Base-by-base conservation (phyloP, 108 stramenopile species). In the Conticribra weissflogii region DNA sequence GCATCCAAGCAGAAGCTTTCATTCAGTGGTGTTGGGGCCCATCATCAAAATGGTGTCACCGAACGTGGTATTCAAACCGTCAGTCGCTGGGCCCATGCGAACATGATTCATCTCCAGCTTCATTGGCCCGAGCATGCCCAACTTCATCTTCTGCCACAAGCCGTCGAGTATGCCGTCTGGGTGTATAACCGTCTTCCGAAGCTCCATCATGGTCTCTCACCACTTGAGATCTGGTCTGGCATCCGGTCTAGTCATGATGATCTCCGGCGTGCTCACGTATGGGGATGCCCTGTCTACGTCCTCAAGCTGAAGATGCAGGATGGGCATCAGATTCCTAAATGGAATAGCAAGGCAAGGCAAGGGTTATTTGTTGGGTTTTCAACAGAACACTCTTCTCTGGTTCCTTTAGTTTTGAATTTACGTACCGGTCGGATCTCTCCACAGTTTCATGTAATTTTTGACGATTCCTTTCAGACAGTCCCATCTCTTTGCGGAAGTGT, bases 371-470 rank as follows among this genome's bases (percentile, higher is more conserved):
- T 85, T 67, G 82, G 84, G 0, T 65, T 80, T 36, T 74, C 63
- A 0, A 45, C 58, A 8, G 21, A 65, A 0, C 81, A 82, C 54
- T 68, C 78, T 22, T 66, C 69, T 21, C 33, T 49, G 2, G 78
- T 87, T 0, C 68, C 67, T 22, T 47, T 85, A 14, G 52, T 88
- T 5, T 57, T 68, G 21, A 88, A 83, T 50, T 15, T 78, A 9
- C 2, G 28, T 1, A 83, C 86, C 9, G 73, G 68, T 2, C 15
- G 22, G 2, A 75, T 86, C 33, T 53, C 80, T 17, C 83, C 81
- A 3, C 86, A 86, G 41, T 83, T 65, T 44, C 82, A 86, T 45
- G 69, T 88, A 0, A 69, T 85, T 16, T 80, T 76, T 58, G 83
- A 87, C 53, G 79, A 84, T 9, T 46, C 27, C 14, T 84, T 86